Evolutionary conservation across 768 basidiomycete genomes (phyloP), one percentile per base, ranked within the genome.

Genomic region (Tephrocybe sp.): DNA sequence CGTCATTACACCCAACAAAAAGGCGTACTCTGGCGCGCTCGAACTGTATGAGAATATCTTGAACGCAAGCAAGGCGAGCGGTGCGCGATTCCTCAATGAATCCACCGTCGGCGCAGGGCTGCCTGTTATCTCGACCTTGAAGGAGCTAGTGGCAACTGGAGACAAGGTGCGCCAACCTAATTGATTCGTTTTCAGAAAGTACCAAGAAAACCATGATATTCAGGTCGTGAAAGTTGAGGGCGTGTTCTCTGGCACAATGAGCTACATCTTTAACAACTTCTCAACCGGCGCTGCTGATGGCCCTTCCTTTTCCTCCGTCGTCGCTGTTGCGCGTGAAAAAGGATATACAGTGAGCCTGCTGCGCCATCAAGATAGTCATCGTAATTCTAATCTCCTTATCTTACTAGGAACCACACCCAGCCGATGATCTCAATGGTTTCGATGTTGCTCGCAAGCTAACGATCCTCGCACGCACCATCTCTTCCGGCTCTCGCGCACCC

Each of bases 251-350:
- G 97, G 97, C 8, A 99, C 97, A 2, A 84, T 99, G 78, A 93
- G 89, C 65, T 99, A 98, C 74, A 98, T 99, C 73, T 99, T 99
- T 80, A 98, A 98, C 73, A 85, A 93, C 56, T 92, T 94, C 73
- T 86, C 90, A 2, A 86, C 83, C 3, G 84, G 82, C 1, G 76
- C 79, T 40, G 71, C 83, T 4, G 79, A 80, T 43, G 88, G 87
- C 0, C 85, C 86, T 1, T 72, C 73, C 24, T 98, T 99, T 72
- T 96, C 93, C 4, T 85, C 90, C 21, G 86, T 98, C 30, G 96
- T 99, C 49, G 81, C 81, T 52, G 68, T 85, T 32, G 97, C 97
- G 4, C 86, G 92, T 42, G 88, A 90, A 62, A 90, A 92, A 59
- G 97, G 97, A 1, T 99, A 95, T 71, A 99, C 97, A 17, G 94